Conservation (phyloP, 768 basidiomycete genomes). For the Lactifluus echinatus region DNA sequence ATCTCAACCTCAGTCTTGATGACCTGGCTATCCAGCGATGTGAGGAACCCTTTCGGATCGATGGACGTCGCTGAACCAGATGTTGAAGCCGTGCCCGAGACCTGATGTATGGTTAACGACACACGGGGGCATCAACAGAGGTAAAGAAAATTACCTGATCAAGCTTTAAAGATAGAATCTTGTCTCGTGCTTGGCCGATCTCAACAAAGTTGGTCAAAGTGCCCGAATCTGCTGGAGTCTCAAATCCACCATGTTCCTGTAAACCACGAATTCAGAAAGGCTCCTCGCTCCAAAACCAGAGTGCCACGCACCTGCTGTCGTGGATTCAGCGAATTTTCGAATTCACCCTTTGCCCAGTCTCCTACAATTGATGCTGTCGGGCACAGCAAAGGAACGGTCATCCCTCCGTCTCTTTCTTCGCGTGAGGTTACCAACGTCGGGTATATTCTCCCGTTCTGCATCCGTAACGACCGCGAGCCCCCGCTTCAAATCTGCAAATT, state of each 20-base stretch:
- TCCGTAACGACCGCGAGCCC: conserved; percentile 82
- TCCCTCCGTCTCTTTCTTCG: conserved; percentile 83
- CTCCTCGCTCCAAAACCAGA: not conserved
- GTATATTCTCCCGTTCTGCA: conserved; percentile 88
- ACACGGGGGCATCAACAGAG: not conserved
- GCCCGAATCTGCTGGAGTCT: conserved; percentile 76
- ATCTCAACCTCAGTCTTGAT: conserved; percentile 94
- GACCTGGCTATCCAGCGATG: conserved; percentile 85
- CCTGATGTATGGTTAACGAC: conserved; percentile 29
- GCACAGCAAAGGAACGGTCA: conserved; percentile 81
- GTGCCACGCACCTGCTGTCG: conserved; percentile 60
- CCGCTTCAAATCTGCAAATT: conserved; percentile 92
- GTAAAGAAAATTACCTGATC: conserved; percentile 57
- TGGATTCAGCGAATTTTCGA: conserved; percentile 69
- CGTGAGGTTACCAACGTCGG: conserved; percentile 94
- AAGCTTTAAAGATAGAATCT: conserved; percentile 84
- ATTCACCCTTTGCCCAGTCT: conserved; percentile 63
- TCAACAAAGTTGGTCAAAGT: conserved; percentile 89
- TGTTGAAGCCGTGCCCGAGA: conserved; percentile 59
- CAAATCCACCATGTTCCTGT: conserved; percentile 56
- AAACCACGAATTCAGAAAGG: conserved; percentile 1
- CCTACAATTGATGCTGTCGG: conserved; percentile 90
- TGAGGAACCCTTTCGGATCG: conserved; percentile 97
- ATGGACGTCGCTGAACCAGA: conserved; percentile 80
- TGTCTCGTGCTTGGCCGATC: conserved; percentile 94